Base-by-base conservation (phyloP, 2,329 filamentous ascomycete genomes). In the Aspergillus neoniger region DNA sequence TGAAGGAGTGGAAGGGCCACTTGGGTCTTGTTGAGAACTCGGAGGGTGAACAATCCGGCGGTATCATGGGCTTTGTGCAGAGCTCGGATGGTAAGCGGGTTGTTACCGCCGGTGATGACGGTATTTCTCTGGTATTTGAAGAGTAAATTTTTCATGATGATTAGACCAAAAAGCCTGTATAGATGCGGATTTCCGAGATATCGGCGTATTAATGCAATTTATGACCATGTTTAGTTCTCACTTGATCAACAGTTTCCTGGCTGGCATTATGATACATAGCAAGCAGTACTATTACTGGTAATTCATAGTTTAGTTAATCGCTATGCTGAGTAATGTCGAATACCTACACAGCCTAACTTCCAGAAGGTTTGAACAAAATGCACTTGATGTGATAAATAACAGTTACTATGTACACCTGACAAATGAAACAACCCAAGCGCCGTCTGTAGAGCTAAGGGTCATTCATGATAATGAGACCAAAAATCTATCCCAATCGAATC, bases 1-100 rank as follows among this genome's bases (percentile, higher is more conserved):
- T 91, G 23, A 89, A 88, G 65, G 93, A 97, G 77, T 98, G 93
- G 93, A 92, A 85, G 76, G 95, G 95, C 0, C 95, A 99, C 75
- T 59, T 76, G 61, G 74, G 72, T 19, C 63, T 76, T 21, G 68
- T 69, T 2, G 77, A 79, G 61, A 77, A 74, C 39, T 72, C 74
- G 76, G 91, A 68, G 88, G 93, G 30, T 87, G 91, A 72, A 90
- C 92, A 79, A 89, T 92, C 21, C 8, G 94, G 93, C 36, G 94
- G 94, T 56, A 89, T 98, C 8, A 78, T 98, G 67, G 93, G 90
- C 0, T 99, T 98, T 73, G 93, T 96, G 55, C 92, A 97, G 77
- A 82, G 81, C 2, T 88, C 88, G 6, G 83, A 88, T 73, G 91
- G 91, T 0, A 86, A 88, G 75, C 83, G 88, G 65, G 82, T 98